These are phyloP conservation scores for Jacaranda mimosifolia DNA, from an alignment of 257 asterid genomes.

Conservation along the genomic window DNA sequence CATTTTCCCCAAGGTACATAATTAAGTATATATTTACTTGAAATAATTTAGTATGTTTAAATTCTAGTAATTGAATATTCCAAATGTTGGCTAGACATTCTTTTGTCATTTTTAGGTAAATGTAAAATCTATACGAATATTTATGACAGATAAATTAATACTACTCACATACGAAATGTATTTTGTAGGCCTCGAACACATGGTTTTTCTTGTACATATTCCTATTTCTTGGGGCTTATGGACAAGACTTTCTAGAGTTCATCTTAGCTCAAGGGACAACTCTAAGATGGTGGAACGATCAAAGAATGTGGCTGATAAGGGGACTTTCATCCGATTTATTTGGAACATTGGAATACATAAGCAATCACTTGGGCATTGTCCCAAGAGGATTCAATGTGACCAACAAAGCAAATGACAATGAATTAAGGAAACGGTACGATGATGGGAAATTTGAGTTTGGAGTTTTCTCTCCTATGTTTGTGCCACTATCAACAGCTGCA, in stretches of 20 bases:
- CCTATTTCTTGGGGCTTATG: constrained; percentile 67
- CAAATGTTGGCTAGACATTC: neutral
- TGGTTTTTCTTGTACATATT: constrained; percentile 63
- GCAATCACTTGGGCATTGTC: constrained; percentile 59
- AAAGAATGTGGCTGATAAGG: constrained; percentile 80
- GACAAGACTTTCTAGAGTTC: constrained; percentile 72
- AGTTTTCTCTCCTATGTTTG: constrained; percentile 69
- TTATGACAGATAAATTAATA: neutral
- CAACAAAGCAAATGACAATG: constrained; percentile 66
- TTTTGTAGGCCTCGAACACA: constrained; percentile 59
- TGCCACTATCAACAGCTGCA: constrained; percentile 62
- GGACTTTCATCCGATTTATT: constrained; percentile 60
- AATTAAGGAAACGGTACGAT: constrained; percentile 59
- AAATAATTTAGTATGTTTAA: neutral
- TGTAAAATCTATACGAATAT: neutral
- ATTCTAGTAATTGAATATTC: neutral
- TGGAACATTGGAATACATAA: constrained; percentile 59
- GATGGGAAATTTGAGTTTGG: constrained; percentile 74
- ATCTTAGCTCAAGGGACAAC: constrained; percentile 52
- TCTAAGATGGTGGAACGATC: constrained; percentile 84
- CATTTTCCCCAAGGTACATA: constrained; percentile 76
- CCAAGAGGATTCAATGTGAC: constrained; percentile 70
- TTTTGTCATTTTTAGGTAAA: neutral
- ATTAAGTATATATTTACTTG: neutral
- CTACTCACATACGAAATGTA: neutral